phyloP scores from a whole-genome alignment of 805 yeast genomes.

The Nematodospora valgi region DNA sequence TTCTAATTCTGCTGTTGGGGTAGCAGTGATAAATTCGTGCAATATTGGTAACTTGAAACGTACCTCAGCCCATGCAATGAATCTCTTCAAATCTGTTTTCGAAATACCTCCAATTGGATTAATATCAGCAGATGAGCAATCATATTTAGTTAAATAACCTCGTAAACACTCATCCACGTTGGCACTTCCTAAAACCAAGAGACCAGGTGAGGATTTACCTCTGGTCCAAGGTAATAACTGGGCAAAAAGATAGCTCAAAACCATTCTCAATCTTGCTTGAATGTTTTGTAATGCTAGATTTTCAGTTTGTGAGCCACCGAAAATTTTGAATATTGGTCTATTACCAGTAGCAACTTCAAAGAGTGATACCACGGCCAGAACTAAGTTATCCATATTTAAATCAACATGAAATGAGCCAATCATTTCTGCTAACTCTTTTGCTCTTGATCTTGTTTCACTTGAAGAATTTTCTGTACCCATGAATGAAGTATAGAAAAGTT shows the following conservation, averaged over 20 bases:
- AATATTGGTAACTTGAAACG: conserved; percentile 75
- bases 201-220: conserved; percentile 64
- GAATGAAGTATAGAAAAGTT: conserved; percentile 82
- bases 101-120: conserved; percentile 99
- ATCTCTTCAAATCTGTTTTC: conserved; percentile 83
- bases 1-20: conserved; percentile 97
- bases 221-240: conserved; percentile 95
- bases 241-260: conserved; percentile 87
- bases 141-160: conserved; percentile 95
- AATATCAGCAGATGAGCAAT: conserved; percentile 94
- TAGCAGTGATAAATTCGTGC: conserved; percentile 76
- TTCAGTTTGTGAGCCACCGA: conserved; percentile 91
- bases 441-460: conserved; percentile 76
- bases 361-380: conserved; percentile 65
- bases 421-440: conserved; percentile 66
- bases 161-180: conserved; percentile 96
- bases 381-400: conserved; percentile 86
- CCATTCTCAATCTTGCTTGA: conserved; percentile 96
- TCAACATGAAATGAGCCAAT: conserved; percentile 91
- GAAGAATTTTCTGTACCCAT: conserved; percentile 98
- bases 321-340: conserved; percentile 81
- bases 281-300: conserved; percentile 94
- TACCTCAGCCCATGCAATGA: conserved; percentile 73
- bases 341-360: conserved; percentile 91
- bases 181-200: conserved; percentile 91